A percentile compares a stretch with the other conserved stretches of the same genome.
Conservation (phyloP, 176 grass and related monocot species). For the Aegilops bicornis region DNA sequence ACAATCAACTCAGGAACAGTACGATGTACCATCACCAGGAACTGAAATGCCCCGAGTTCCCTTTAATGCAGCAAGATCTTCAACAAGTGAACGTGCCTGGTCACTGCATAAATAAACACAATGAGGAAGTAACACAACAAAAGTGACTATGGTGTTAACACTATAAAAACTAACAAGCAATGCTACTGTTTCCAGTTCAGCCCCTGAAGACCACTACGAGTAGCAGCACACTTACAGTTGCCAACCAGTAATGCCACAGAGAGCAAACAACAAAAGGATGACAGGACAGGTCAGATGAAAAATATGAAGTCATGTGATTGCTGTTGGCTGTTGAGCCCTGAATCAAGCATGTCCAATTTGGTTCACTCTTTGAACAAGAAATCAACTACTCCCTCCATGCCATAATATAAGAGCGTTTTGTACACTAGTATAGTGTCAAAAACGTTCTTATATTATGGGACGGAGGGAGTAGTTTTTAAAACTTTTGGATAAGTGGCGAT, state of each 20-base stretch:
- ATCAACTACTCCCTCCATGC: not conserved
- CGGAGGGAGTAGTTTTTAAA: not conserved
- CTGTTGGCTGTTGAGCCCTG: not conserved
- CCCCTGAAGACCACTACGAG: not conserved
- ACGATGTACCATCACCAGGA: conserved; percentile 31
- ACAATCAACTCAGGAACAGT: conserved; percentile 7
- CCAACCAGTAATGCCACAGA: not conserved
- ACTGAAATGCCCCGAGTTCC: conserved; percentile 36
- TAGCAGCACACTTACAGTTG: not conserved
- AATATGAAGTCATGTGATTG: not conserved
- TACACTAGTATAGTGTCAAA: too few relatives aligned
- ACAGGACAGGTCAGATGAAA: not conserved
- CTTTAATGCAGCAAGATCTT: conserved; percentile 58
- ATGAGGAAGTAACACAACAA: not conserved
- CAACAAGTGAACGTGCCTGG: conserved; percentile 44
- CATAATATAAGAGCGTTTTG: too few relatives aligned
- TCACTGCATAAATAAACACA: conserved; percentile 46
- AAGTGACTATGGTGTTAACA: conserved; percentile 3
- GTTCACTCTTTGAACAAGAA: not conserved
- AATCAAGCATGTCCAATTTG: not conserved
- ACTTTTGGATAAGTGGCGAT: not conserved
- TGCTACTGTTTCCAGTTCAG: not conserved
- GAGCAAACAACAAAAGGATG: not conserved
- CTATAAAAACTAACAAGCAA: not conserved
- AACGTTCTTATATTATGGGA: too few relatives aligned